Evolutionary conservation across 2,329 filamentous ascomycete species (phyloP).

Genomic region (Sarocladium strictum): DNA sequence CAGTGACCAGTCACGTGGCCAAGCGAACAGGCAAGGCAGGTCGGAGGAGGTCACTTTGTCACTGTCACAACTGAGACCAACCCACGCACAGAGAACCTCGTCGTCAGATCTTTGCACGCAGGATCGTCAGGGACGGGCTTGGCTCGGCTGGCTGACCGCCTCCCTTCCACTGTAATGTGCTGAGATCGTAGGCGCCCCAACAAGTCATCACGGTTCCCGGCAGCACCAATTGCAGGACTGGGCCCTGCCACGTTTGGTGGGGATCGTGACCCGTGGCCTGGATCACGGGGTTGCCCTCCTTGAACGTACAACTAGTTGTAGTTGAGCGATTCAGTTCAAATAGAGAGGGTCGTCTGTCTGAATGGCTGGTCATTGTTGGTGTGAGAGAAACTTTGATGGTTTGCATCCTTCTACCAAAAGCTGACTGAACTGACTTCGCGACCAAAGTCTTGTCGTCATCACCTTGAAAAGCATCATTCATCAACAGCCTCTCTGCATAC

Average conservation of each 20-base stretch:
- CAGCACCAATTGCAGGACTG: neutral
- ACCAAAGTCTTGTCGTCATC: slow-evolving; percentile 7
- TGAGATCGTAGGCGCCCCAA: slow-evolving; percentile 4
- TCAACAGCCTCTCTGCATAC: no score
- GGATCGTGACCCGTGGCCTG: slow-evolving; percentile 7
- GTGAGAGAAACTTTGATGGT: no score
- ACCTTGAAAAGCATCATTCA: no score
- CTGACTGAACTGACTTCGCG: neutral
- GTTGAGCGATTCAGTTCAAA: neutral
- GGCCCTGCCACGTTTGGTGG: slow-evolving; percentile 4
- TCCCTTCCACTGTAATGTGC: neutral
- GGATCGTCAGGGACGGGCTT: neutral
- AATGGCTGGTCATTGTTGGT: no score
- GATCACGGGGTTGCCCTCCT: neutral
- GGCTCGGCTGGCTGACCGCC: slow-evolving; percentile 1
- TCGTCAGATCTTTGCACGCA: neutral
- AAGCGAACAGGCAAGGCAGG: no score
- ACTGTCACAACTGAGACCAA: no score
- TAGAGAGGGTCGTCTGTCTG: neutral
- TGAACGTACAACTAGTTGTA: neutral
- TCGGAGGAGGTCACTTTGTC: no score
- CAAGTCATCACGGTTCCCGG: slow-evolving; percentile 4
- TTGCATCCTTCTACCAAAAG: no score
- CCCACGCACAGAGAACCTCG: neutral
- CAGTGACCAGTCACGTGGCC: no score